These are phyloP conservation scores for Allantophomopsis lycopodina DNA, from an alignment of 2,329 filamentous ascomycete species.

Conservation along the genomic window DNA sequence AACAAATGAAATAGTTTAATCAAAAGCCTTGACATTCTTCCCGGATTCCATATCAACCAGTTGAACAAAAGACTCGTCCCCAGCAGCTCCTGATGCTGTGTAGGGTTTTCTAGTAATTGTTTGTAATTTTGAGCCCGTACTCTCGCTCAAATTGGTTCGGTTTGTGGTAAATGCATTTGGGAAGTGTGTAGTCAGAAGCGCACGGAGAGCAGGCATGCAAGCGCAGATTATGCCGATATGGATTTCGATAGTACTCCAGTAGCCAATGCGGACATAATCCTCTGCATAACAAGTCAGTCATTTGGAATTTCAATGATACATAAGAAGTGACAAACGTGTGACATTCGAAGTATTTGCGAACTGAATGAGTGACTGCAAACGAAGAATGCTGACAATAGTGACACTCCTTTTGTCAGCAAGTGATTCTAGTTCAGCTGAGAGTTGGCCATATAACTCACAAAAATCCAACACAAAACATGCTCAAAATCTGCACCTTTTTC, in stretches of 20 bases:
- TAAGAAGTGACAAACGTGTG: conserved; percentile 5
- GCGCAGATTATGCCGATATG: conserved; percentile 13
- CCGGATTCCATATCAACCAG: not conserved
- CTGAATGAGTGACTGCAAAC: conserved; percentile 10
- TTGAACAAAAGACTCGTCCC: not conserved
- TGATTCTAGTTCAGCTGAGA: not conserved
- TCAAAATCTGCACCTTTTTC: conserved; percentile 31
- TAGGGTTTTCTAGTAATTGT: not conserved
- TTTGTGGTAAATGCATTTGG: not conserved
- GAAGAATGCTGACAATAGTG: conserved; percentile 12
- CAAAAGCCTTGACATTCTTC: not conserved
- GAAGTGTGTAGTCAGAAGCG: conserved; percentile 4
- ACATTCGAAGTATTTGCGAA: conserved; percentile 10
- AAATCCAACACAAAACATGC: conserved; percentile 37
- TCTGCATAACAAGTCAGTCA: not conserved
- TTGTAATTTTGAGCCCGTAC: not conserved
- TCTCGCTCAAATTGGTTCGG: not conserved
- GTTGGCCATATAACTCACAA: conserved; percentile 14
- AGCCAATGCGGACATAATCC: conserved; percentile 8
- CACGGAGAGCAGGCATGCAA: conserved; percentile 12
- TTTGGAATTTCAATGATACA: not conserved
- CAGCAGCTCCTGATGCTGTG: not conserved
- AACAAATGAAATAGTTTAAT: no score
- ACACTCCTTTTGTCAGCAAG: conserved; percentile 6
- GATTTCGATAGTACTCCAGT: conserved; percentile 12